Conservation (phyloP, 2,329 filamentous ascomycete genomes). For the Hymenoscyphus fructigenus region DNA sequence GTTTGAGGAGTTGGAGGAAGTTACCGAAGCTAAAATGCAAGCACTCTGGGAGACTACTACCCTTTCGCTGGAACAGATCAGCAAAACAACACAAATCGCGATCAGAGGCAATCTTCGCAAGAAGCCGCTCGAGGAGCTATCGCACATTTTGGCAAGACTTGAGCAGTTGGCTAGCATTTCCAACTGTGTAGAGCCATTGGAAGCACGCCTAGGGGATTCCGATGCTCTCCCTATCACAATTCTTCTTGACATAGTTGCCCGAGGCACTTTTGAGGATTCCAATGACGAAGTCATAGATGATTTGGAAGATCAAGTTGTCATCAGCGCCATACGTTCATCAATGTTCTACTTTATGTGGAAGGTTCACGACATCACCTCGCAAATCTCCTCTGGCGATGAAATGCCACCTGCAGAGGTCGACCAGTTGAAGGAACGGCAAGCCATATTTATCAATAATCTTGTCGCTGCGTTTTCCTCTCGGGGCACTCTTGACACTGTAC, state of each 20-base stretch:
- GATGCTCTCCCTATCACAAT: constrained; percentile 61
- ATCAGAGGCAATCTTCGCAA: constrained; percentile 66
- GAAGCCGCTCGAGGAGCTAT: constrained; percentile 66
- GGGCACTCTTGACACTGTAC: constrained; percentile 72
- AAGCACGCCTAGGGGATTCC: constrained; percentile 53
- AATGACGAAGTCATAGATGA: constrained; percentile 67
- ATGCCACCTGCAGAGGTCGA: constrained; percentile 61
- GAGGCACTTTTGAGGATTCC: constrained; percentile 68
- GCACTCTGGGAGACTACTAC: constrained; percentile 83
- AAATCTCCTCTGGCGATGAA: constrained; percentile 52
- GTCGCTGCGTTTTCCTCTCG: constrained; percentile 68
- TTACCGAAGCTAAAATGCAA: constrained; percentile 76
- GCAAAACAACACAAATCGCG: constrained; percentile 71
- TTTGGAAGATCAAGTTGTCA: constrained; percentile 75
- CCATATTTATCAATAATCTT: constrained; percentile 59
- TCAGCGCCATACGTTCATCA: constrained; percentile 71
- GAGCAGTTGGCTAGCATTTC: constrained; percentile 78
- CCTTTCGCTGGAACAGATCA: constrained; percentile 61
- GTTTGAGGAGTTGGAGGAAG: constrained; percentile 85
- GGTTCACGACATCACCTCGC: constrained; percentile 57
- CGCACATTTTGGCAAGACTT: constrained; percentile 74
- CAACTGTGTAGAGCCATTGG: constrained; percentile 73
- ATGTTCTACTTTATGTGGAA: constrained; percentile 98
- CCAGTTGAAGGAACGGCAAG: constrained; percentile 54
- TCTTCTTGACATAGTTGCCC: constrained; percentile 69